Percentiles rank a stretch among this genome's conserved stretches.
These are phyloP conservation scores for Podospora bellae-mahoneyi DNA, from an alignment of 495 filamentous ascomycete species.

Conservation along the genomic window DNA sequence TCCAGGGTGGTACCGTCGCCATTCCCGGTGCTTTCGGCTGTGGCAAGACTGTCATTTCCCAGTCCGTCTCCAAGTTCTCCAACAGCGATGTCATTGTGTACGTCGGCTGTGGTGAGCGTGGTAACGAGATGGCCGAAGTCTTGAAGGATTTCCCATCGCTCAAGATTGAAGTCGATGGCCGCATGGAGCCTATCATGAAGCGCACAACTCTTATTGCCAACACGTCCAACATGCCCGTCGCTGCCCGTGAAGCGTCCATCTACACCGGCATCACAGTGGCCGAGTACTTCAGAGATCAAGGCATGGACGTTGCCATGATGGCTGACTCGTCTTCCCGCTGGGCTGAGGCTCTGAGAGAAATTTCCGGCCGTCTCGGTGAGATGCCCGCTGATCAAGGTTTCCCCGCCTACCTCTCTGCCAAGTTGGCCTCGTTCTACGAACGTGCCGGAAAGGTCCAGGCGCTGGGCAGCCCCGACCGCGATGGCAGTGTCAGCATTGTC, in stretches of 20 bases:
- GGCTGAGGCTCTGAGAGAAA: constrained; percentile 97
- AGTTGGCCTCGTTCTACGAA: constrained; percentile 98
- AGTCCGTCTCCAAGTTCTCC: constrained; percentile 98
- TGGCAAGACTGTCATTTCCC: constrained; percentile 98
- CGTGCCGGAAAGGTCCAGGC: constrained; percentile 84
- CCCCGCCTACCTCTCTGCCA: constrained; percentile 94
- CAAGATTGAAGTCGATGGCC: constrained; percentile 82
- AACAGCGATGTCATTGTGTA: constrained; percentile 99
- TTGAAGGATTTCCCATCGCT: constrained; percentile 99
- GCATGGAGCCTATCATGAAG: constrained; percentile 99
- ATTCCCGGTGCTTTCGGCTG: constrained; percentile 99
- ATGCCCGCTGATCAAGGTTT: constrained; percentile 99
- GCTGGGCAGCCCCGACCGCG: constrained; percentile 81
- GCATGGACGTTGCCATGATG: constrained; percentile 99
- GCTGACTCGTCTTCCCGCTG: constrained; percentile 97
- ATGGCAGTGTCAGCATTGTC: constrained; percentile 94
- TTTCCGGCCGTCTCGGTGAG: constrained; percentile 97
- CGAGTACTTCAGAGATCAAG: constrained; percentile 98
- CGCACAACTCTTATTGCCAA: constrained; percentile 97
- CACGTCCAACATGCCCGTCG: constrained; percentile 99
- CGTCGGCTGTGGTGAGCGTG: constrained; percentile 95
- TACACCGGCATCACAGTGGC: constrained; percentile 98
- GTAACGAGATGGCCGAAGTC: constrained; percentile 99
- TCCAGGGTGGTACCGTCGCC: constrained; percentile 94
- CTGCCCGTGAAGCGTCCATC: constrained; percentile 96